Base-by-base conservation (phyloP, 73 alveolate species). In the Paramecium bursaria region DNA sequence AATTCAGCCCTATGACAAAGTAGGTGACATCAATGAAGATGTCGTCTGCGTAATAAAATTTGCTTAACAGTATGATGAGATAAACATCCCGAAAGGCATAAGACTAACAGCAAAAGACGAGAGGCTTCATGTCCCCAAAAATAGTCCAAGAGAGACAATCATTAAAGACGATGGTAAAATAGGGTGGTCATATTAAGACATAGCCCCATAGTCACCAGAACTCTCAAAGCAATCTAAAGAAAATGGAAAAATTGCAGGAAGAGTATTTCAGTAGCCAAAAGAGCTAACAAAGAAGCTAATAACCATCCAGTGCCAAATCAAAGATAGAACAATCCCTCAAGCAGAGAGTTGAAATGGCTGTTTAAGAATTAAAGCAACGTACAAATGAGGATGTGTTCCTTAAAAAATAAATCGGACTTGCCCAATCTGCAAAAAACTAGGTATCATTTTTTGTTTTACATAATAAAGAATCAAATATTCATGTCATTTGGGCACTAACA, bases 191-290 rank as follows among this genome's bases (percentile, higher is more conserved):
- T 42, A 67, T 67, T 53, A 67, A 67, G 35, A 67, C 82, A 5
- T 17, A 67, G 82, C 82, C 82, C 0, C 82, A 67, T 42, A 39
- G 60, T 67, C 82, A 67, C 46, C 44, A 67, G 46, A 67, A 67
- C 82, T 67, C 82, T 14, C 50, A 57, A 57, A 29, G 29, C 17
- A 57, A 57, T 30, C 13, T 57, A 1, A 27, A 57, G 33, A 30
- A 23, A 9, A n/a, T n/a, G n/a, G 76, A 57, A 11, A 57, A 30
- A 23, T 14, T 57, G 33, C 33, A 19, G 22, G 76, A 57, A 30
- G 76, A 57, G 17, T 57, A 9, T 57, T 7, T 44, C 11, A 51
- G 27, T 3, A 57, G 51, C 19, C 33, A 67, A 19, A 67, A 39
- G 60, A 67, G 26, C 19, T 33, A 19, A 7, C 26, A 9, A 27